Evolutionary conservation across 768 basidiomycete genomes (phyloP).

Genomic region (Mycena alexandri): DNA sequence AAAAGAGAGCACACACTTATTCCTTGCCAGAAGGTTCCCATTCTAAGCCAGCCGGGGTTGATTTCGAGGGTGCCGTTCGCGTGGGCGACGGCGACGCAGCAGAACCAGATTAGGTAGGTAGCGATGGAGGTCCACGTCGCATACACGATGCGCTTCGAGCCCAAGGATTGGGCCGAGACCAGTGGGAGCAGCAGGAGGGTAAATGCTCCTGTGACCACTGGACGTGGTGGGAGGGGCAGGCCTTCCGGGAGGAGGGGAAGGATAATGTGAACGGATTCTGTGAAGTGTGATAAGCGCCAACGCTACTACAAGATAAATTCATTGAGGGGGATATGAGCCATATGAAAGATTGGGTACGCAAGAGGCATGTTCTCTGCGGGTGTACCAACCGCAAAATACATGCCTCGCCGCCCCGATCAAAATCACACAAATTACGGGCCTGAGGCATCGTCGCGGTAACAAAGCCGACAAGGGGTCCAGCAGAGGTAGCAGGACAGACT

Average conservation of each 20-base stretch:
- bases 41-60: conserved; percentile 52
- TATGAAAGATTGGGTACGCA: too few species aligned
- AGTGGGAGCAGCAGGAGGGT: conserved; percentile 62
- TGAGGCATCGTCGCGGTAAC: too few species aligned
- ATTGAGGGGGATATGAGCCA: too few species aligned
- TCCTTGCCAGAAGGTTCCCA: conserved; percentile 72
- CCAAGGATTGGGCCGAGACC: conserved; percentile 67
- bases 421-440: too few species aligned
- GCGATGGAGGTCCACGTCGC: conserved; percentile 70
- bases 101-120: conserved; percentile 74
- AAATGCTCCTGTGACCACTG: conserved; percentile 56
- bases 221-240: conserved; percentile 49
- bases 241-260: conserved; percentile 60
- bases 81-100: conserved; percentile 65
- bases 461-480: too few species aligned
- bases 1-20: conserved; percentile 60
- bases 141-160: conserved; percentile 65
- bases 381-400: too few species aligned
- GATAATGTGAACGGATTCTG: conserved; percentile 68
- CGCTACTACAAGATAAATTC: too few species aligned
- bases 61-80: conserved; percentile 57
- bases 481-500: too few species aligned
- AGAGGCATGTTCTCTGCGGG: too few species aligned
- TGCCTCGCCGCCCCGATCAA: too few species aligned
- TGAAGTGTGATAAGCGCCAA: conserved; percentile 32